These are phyloP conservation scores for Vanilla planifolia DNA, from an alignment of 106 monocot species.

Conservation along the genomic window DNA sequence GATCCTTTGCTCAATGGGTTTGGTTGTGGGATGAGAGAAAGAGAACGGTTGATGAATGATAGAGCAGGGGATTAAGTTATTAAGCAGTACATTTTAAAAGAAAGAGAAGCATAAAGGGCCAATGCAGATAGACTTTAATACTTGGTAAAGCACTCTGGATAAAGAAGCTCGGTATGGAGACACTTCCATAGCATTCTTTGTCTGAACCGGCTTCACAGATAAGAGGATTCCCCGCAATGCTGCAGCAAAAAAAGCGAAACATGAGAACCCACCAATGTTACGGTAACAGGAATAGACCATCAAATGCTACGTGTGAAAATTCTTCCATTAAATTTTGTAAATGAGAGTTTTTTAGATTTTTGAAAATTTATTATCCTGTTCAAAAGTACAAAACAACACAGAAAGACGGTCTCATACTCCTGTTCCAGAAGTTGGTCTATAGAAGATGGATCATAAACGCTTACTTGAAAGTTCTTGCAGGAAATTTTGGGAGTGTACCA, in stretches of 20 bases:
- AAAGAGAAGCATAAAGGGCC: neutral
- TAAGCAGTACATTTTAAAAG: neutral
- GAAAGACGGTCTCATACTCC: too few relatives aligned
- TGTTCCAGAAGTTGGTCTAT: too few relatives aligned
- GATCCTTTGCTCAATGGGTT: too few relatives aligned
- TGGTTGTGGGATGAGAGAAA: too few relatives aligned
- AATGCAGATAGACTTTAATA: slow-evolving; percentile 5
- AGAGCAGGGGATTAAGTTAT: neutral
- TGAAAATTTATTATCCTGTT: neutral
- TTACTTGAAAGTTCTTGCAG: slow-evolving; percentile 40
- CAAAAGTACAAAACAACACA: neutral
- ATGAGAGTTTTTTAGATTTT: neutral
- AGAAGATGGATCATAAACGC: neutral
- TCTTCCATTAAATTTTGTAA: neutral
- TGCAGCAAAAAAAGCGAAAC: slow-evolving; percentile 11
- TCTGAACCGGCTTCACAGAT: slow-evolving; percentile 27
- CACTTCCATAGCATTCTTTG: slow-evolving; percentile 25
- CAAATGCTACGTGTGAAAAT: neutral
- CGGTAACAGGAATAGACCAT: neutral
- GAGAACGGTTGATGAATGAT: neutral
- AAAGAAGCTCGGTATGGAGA: slow-evolving; percentile 13
- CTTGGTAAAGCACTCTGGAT: slow-evolving; percentile 19
- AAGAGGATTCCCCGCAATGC: slow-evolving; percentile 41
- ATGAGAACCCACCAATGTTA: neutral
- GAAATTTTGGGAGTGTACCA: slow-evolving; percentile 31